Base-by-base conservation (phyloP, 1,284 basidiomycete species). In the Phellopilus nigrolimitatus region DNA sequence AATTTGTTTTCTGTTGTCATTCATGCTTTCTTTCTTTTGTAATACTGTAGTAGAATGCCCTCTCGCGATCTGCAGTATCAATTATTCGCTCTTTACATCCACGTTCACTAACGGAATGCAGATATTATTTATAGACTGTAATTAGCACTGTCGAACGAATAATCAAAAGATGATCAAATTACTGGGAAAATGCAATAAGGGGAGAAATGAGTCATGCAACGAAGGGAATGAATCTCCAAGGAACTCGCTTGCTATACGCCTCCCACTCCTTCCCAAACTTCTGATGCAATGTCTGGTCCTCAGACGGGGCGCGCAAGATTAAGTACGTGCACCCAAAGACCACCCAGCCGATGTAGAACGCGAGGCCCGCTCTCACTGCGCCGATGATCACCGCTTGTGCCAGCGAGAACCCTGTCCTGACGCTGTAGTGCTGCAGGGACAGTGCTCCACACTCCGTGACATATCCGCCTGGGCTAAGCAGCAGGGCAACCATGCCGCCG, bases 221-320 rank as follows among this genome's bases (percentile, higher is more conserved):
- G 36, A 40, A 47, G 12, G 58, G 58, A 27, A 60, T 31, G 31
- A 60, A 55, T 30, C 51, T 38, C 19, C 46, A 58, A 9, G 55
- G 52, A 13, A 60, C 58, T 3, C 39, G 31, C 19, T 39, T 42
- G 8, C 41, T 46, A 33, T 57, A 60, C 34, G 37, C 28, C 13
- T 53, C 57, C 58, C 58, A 60, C 24, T 49, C 28, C 36, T 47
- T 46, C 17, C 57, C 55, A 39, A 58, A 60, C n/a, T 39, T 30
- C 27, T 48, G 49, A 19, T 44, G 48, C 19, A 58, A 47, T 28
- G 39, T 49, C 4, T 43, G 57, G 37, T 60, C 58, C 49, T 60
- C 58, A 12, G 24, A 27, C 27, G 46, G 27, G 3, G 54, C 27
- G 8, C 57, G 45, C 22, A 36, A 25, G 15, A 44, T 25, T 8